Conservation (phyloP, 768 basidiomycete genomes). For the Harrya chromipes region DNA sequence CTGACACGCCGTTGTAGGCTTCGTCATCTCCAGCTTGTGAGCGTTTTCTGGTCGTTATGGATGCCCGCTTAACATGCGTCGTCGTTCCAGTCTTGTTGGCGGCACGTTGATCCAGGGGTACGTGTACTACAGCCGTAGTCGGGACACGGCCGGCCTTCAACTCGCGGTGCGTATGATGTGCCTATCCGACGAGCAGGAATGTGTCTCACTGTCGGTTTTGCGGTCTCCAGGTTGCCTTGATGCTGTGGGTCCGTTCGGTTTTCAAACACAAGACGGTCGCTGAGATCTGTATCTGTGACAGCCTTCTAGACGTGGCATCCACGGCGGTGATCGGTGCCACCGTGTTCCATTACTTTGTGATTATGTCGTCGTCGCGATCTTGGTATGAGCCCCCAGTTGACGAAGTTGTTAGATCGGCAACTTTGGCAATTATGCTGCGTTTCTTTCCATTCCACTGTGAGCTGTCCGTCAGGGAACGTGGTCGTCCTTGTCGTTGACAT, state of each 20-base stretch:
- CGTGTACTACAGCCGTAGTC: background rate
- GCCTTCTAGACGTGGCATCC: conserved; percentile 1
- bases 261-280: too few species aligned
- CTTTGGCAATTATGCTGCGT: background rate
- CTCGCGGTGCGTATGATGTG: too few species aligned
- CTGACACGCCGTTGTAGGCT: background rate
- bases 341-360: conserved; percentile 4
- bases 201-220: too few species aligned
- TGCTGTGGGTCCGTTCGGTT: background rate
- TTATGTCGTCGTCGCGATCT: too few species aligned
- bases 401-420: background rate
- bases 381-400: too few species aligned
- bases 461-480: background rate
- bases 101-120: conserved; percentile 6
- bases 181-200: too few species aligned
- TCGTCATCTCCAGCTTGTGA: conserved; percentile 1
- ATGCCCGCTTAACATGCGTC: background rate
- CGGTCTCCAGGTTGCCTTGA: background rate
- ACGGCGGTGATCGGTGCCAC: conserved; percentile 1
- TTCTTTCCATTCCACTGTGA: background rate
- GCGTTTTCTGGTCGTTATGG: background rate
- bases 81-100: background rate
- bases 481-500: background rate
- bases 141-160: too few species aligned
- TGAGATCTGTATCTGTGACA: background rate